These are phyloP conservation scores for Macrophomina phaseolina DNA, from an alignment of 2,329 filamentous ascomycete genomes.

Conservation along the genomic window DNA sequence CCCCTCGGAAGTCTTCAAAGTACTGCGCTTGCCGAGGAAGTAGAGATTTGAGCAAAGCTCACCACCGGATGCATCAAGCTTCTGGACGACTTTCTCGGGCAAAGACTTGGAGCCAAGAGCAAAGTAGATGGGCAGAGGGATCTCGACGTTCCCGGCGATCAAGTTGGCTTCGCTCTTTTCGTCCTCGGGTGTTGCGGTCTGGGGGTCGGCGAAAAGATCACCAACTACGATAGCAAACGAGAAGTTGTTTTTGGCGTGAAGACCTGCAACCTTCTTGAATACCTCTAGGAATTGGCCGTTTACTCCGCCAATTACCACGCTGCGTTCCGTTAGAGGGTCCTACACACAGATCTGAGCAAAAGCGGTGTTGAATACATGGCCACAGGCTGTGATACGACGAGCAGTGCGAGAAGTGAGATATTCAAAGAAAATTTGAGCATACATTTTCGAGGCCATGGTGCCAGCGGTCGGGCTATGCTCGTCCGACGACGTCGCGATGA, in stretches of 20 bases:
- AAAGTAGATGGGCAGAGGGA: constrained; percentile 90
- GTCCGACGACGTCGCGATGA: too few species aligned
- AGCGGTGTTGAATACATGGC: neutral
- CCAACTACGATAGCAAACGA: constrained; percentile 83
- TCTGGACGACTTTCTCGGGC: constrained; percentile 72
- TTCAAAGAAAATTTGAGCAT: constrained; percentile 33
- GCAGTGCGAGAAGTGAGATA: neutral
- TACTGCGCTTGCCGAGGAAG: constrained; percentile 84
- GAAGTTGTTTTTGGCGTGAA: constrained; percentile 89
- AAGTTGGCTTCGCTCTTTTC: constrained; percentile 62
- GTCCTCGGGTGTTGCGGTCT: constrained; percentile 56
- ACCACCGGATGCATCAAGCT: constrained; percentile 70
- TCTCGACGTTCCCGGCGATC: constrained; percentile 71
- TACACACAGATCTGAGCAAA: neutral
- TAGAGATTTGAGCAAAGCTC: constrained; percentile 89
- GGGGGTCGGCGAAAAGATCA: constrained; percentile 73
- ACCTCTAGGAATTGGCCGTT: constrained; percentile 77
- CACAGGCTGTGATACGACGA: neutral
- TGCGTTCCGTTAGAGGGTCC: constrained; percentile 40
- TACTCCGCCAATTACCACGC: constrained; percentile 81
- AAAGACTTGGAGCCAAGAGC: constrained; percentile 77
- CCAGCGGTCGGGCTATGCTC: neutral
- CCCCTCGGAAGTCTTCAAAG: constrained; percentile 87
- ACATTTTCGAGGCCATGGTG: constrained; percentile 65
- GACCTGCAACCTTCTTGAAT: constrained; percentile 77